Conservation (phyloP, 352 stramenopile genomes). For the Phytophthora hibernalis region DNA sequence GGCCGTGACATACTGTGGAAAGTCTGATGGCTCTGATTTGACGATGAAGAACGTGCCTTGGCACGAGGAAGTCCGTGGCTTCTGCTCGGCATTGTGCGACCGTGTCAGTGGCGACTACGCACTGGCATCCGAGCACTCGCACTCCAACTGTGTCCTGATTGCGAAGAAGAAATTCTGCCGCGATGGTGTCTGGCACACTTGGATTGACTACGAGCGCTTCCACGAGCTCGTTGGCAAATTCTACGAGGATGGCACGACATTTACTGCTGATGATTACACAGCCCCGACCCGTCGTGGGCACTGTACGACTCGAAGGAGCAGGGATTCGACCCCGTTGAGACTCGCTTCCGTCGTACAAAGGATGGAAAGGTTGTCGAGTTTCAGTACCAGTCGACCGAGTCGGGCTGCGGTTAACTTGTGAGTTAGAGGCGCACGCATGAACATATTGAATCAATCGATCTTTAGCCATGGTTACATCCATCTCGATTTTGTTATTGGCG, state of each 20-base stretch:
- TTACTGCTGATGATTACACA: conserved; percentile 95
- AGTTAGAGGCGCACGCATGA: conserved; percentile 13
- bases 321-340: conserved; percentile 98
- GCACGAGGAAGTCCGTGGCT: conserved; percentile 97
- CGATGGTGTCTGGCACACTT: conserved; percentile 96
- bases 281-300: conserved; percentile 96
- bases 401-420: conserved; percentile 71
- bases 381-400: conserved; percentile 84
- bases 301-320: conserved; percentile 95
- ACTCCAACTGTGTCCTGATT: conserved; percentile 96
- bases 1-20: conserved; percentile 98
- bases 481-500: conserved; percentile 12
- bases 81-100: conserved; percentile 85
- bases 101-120: conserved; percentile 91
- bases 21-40: conserved; percentile 97
- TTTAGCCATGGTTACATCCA: conserved; percentile 2
- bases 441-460: conserved; percentile 26
- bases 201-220: conserved; percentile 99
- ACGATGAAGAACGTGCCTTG: conserved; percentile 99
- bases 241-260: conserved; percentile 86
- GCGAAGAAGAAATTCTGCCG: conserved; percentile 92
- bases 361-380: conserved; percentile 90
- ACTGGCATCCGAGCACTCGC: conserved; percentile 95
- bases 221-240: conserved; percentile 88
- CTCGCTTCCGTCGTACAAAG: conserved; percentile 86